Conservation (phyloP, 139 green algal species). For the Tetratostichococcus sp. region DNA sequence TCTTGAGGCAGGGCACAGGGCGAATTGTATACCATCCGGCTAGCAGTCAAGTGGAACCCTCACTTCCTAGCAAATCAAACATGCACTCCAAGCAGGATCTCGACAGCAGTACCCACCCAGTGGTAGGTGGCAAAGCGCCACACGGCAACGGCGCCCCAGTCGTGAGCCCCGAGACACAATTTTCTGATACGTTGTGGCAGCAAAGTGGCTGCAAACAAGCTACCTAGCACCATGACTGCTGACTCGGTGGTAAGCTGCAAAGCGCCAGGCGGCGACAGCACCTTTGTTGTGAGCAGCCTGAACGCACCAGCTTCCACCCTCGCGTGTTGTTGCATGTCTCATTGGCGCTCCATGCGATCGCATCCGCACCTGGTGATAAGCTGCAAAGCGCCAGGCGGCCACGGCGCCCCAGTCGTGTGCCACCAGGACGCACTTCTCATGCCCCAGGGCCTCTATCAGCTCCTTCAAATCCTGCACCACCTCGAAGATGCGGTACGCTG, state of each 20-base stretch:
- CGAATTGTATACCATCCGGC: too few relatives aligned
- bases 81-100: too few relatives aligned
- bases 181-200: slow-evolving; percentile 32
- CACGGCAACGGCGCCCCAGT: slow-evolving; percentile 53
- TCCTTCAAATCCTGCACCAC: slow-evolving; percentile 39
- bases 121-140: slow-evolving; percentile 30
- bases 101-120: neutral
- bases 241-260: slow-evolving; percentile 18
- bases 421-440: slow-evolving; percentile 47
- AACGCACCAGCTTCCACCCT: too few relatives aligned
- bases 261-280: slow-evolving; percentile 34
- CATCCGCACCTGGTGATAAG: neutral
- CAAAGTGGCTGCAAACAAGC: too few relatives aligned
- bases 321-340: too few relatives aligned
- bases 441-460: slow-evolving; percentile 39
- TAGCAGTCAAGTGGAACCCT: too few relatives aligned
- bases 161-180: slow-evolving; percentile 57
- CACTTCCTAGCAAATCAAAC: too few relatives aligned
- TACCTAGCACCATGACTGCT: too few relatives aligned
- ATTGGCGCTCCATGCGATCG: too few relatives aligned
- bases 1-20: too few relatives aligned
- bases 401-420: slow-evolving; percentile 65
- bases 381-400: slow-evolving; percentile 39
- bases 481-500: slow-evolving; percentile 36
- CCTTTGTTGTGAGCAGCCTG: slow-evolving; percentile 68